These are phyloP conservation scores for Talaromyces sp. DNA, from an alignment of 2,329 filamentous ascomycete genomes.

Conservation along the genomic window DNA sequence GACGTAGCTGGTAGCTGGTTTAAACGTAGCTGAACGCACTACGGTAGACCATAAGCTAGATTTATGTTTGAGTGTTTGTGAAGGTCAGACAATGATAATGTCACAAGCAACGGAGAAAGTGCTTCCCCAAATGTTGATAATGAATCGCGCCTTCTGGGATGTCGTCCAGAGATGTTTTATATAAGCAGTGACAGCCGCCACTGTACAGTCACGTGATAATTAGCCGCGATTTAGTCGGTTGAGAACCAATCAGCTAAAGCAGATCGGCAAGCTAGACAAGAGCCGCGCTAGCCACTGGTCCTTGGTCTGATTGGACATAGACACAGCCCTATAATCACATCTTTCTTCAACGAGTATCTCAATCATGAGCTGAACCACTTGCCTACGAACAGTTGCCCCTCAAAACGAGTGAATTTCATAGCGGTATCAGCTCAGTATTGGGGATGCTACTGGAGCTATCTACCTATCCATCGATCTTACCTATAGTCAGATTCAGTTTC, in stretches of 20 bases:
- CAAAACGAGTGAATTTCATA: too few species aligned
- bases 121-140: not conserved
- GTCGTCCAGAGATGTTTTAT: constrained; percentile 2
- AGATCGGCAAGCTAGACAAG: not conserved
- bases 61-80: not conserved
- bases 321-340: not conserved
- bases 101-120: not conserved
- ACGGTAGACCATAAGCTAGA: not conserved
- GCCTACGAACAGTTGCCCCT: too few species aligned
- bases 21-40: not conserved
- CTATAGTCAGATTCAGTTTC: not conserved
- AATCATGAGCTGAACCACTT: not conserved
- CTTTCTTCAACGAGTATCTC: not conserved
- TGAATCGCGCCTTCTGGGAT: not conserved
- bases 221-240: not conserved
- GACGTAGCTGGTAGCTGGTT: not conserved
- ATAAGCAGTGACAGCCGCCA: not conserved
- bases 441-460: not conserved
- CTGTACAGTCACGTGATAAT: not conserved
- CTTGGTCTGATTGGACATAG: not conserved
- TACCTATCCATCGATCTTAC: not conserved
- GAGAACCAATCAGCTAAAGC: not conserved
- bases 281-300: not conserved
- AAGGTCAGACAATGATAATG: not conserved
- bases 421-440: too few species aligned